Evolutionary conservation across 495 filamentous ascomycete species (phyloP), one percentile per base, ranked within the genome.

Genomic region (Talaromyces trachyspermus): DNA sequence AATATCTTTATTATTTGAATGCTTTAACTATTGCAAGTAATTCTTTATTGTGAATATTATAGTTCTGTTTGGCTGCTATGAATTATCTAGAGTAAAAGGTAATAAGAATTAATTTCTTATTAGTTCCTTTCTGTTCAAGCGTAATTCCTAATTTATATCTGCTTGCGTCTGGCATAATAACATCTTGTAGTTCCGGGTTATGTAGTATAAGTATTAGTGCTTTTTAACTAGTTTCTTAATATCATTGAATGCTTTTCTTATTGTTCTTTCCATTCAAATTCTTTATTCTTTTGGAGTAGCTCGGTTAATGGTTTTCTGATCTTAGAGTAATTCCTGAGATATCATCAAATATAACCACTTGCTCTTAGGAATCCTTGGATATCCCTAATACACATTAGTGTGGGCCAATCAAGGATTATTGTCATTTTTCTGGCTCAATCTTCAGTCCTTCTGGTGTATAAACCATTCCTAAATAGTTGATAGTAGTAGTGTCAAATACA

Each of bases 341-440:
- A 51, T 29, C 36, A 17, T 35, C 25, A 19, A 41, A 57, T 55
- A 25, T 50, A 60, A 9, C 55, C 55, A 15, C 18, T 25, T 5
- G 57, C 24, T 19, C 50, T 25, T 26, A 46, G 10, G 25, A 53
- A 57, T 14, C 22, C n/a, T 50, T 57, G 33, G 2, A 49, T 43
- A 15, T 54, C 40, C 7, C 48, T 43, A 12, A 55, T 7, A 6
- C 24, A 53, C 10, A 11, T 52, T n/a, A 29, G 46, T 24, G 15
- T 49, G 11, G 11, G 26, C 49, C 17, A 50, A 10, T 49, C 26
- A 5, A 33, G 5, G 9, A 57, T 54, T 6, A 23, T 36, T 24
- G 25, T 10, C 3, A 57, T 33, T 57, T 57, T 7, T 48, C 38
- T 30, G 38, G 19, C 10, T 48, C 30, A 17, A 54, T 51, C 1